Base-by-base conservation (phyloP, 2,329 filamentous ascomycete genomes). In the Hyphodiscus sp. region DNA sequence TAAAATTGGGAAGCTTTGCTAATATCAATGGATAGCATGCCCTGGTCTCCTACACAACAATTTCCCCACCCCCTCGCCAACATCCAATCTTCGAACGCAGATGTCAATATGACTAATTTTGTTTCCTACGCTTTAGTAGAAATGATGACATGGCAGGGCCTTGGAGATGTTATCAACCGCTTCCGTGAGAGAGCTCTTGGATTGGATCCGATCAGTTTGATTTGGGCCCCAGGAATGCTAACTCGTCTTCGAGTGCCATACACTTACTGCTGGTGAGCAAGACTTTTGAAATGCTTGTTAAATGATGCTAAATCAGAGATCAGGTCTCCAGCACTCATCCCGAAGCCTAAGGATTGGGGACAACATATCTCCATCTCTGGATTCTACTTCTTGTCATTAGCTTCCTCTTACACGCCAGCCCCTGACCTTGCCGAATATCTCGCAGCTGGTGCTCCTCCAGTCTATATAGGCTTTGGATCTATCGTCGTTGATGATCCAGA, bases 101-200 rank as follows among this genome's bases (percentile, higher is more conserved):
- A 87, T 60, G 72, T 77, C 2, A 78, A 76, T 10, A 74, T 85
- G 45, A 82, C 82, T 0, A 88, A 88, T 58, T 87, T 83, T 64
- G 77, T 87, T 38, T 83, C 81, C 1, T 89, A 88, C 63, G 78
- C 79, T 4, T 72, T 88, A 43, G 81, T 88, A 1, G 85, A 89
- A 55, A 82, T 87, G 74, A 76, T 89, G 70, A 85, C 85, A 16
- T 88, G 85, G 85, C 85, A 89, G 68, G 85, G 85, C 0, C 73
- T 96, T 3, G 91, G 91, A 41, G 91, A 96, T 69, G 76, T 96
- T 6, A 92, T 96, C 66, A 96, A 97, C 66, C 80, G 84, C 11
- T 96, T 96, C 65, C 79, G 91, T 50, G 83, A 86, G 59, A 83
- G 84, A 54, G 81, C 80, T 15, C 76, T 95, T 1, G 86, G 87